Base-by-base conservation (phyloP, 164 flowering plant genomes). In the Tetracentron sinense region DNA sequence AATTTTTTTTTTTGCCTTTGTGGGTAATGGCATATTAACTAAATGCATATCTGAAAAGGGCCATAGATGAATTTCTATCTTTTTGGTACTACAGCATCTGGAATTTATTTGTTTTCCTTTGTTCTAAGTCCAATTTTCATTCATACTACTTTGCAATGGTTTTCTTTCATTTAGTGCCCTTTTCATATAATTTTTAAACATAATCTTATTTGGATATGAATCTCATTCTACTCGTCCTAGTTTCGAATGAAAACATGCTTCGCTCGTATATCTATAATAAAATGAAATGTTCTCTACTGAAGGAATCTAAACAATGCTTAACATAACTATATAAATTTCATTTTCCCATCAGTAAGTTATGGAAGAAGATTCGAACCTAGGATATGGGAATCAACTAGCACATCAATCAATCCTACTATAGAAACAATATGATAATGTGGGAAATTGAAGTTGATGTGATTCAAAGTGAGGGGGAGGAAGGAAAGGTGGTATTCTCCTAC, bases 331-430 rank as follows among this genome's bases (percentile, higher is more conserved):
- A 22, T 14, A 15, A 5, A 26, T 19, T 26, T 23, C 11, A n/a
- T 30, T 17, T 42, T 55, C 21, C 0, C 2, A 35, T 42, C 53
- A 12, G 17, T 46, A n/a, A n/a, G 8, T 10, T 15, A 54, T 54
- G 16, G 6, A 42, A 44, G 42, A 29, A 42, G 33, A 64, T 7
- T 26, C 23, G 26, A 64, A 54, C 51, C 42, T 47, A 15, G 11
- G 55, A 48, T 47, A 31, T 65, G 55, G 47, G 68, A 56, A 65
- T 65, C 68, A 48, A 16, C 54, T 5, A 42, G 29, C 11, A 33
- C 23, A 42, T 15, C 54, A 29, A 64, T 56, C 31, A 42, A 59
- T 19, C 15, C 11, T 46, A 27, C 2, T 22, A 47, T 1, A 20
- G 54, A 1, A 42, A 48, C 28, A 21, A 30, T 21, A 47, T 17